Evolutionary conservation across 2,329 filamentous ascomycete genomes (phyloP), one percentile per base, ranked within the genome.

Genomic region (Ophiostoma himal-ulmi): DNA sequence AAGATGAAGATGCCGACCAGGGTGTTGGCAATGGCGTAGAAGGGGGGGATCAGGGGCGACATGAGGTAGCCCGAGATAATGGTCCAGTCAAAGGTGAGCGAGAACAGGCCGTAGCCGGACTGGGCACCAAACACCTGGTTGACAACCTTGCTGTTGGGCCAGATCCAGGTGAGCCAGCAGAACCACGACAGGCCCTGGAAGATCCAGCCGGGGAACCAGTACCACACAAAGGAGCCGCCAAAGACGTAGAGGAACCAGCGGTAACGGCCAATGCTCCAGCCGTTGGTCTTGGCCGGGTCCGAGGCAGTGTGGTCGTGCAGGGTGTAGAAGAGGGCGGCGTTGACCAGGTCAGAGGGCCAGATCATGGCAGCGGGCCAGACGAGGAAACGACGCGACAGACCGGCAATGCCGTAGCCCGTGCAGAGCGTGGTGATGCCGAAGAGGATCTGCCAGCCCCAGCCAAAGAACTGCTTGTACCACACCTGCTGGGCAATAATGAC

Each of bases 261-360:
- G 77, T 89, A 90, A 68, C 88, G 84, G n/a, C 86, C 84, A 67
- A 90, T 83, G 44, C 76, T 82, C 89, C 89, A 91, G 62, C 89
- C 88, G 74, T 84, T 84, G 37, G 81, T 80, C 72, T 80, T 79
- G 1, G 78, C 74, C 1, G 87, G 84, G 72, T 88, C 83, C 0
- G 84, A 82, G 36, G 80, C 77, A 14, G 81, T 81, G 74, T 85
- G 84, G 74, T 91, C 88, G 76, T 91, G 88, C 57, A 91, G 81
- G 2, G 88, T 85, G 75, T 88, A 84, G 77, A 90, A 88, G 44
- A 91, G 82, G 1, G 87, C 82, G 57, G 84, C 83, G 75, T 88
- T 90, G 75, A 89, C 85, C 44, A 88, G 79, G 37, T 85, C 83
- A 30, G 83, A 81, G 0, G 87, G 87, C 87, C 87, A 89, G 68